Evolutionary conservation across 225 moss, liverwort and hornwort genomes (phyloP).

Genomic region (Physcomitrium patens): DNA sequence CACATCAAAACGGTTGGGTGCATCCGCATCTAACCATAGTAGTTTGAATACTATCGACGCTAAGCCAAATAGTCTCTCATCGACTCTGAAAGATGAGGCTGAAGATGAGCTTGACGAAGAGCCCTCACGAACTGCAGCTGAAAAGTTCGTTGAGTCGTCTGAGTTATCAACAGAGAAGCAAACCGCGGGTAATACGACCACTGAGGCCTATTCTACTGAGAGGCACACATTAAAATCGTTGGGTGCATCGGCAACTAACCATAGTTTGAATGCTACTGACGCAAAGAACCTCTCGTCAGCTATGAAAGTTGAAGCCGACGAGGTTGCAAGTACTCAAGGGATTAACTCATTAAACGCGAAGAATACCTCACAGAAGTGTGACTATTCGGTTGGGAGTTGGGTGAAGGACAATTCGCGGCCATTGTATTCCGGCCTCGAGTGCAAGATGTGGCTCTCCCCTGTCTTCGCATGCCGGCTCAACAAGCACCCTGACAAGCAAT

Average conservation of each 20-base stretch:
- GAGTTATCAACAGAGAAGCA: too few species aligned
- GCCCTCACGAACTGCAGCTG: background rate
- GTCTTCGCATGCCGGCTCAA: constrained; percentile 61
- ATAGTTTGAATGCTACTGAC: background rate
- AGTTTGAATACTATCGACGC: too few species aligned
- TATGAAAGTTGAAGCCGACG: constrained; percentile 1
- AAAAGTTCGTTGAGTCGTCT: background rate
- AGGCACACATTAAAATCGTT: background rate
- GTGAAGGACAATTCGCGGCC: constrained; percentile 51
- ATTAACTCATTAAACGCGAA: background rate
- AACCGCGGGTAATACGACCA: background rate
- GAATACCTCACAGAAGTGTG: constrained; percentile 38
- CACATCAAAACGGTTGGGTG: too few species aligned
- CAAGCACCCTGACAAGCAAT: constrained; percentile 58
- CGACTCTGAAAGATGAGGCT: too few species aligned
- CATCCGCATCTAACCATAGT: too few species aligned
- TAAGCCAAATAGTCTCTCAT: too few species aligned
- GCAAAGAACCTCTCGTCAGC: background rate
- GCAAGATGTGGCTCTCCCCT: constrained; percentile 56
- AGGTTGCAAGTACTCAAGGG: background rate
- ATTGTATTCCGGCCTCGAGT: constrained; percentile 70
- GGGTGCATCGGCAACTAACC: background rate
- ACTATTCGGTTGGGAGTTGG: constrained; percentile 69
- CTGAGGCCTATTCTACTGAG: background rate
- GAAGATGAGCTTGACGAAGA: too few species aligned